Evolutionary conservation across 495 filamentous ascomycete genomes (phyloP).

Genomic region (Lindgomyces ingoldianus): DNA sequence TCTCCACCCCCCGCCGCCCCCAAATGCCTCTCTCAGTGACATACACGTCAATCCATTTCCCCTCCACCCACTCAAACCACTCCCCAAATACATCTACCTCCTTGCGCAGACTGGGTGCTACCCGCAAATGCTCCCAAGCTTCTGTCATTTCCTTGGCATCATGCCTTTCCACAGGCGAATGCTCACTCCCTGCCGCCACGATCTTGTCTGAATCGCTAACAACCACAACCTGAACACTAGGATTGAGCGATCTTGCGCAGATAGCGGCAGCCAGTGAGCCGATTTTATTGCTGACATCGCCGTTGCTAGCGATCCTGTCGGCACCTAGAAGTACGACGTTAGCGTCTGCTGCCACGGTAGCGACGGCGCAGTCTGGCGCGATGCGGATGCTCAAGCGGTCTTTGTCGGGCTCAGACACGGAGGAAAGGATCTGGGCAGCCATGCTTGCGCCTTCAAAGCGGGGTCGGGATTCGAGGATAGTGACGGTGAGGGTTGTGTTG

Average conservation of each 20-base stretch:
- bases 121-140: conserved; percentile 7
- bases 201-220: conserved; percentile 64
- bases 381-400: conserved; percentile 49
- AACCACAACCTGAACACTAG: conserved; percentile 54
- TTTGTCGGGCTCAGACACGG: conserved; percentile 36
- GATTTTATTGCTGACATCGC: conserved; percentile 66
- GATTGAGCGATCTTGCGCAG: conserved; percentile 49
- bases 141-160: conserved; percentile 14
- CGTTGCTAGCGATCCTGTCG: conserved; percentile 59
- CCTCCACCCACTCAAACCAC: conserved; percentile 68
- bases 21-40: conserved; percentile 56
- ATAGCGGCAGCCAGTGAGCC: conserved; percentile 61
- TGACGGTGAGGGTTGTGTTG: neutral
- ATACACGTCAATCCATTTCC: conserved; percentile 56
- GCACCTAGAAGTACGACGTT: conserved; percentile 63
- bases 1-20: too few species aligned
- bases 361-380: conserved; percentile 63
- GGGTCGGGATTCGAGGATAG: conserved; percentile 49
- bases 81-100: conserved; percentile 55
- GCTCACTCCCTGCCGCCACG: conserved; percentile 48
- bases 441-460: conserved; percentile 64
- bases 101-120: neutral
- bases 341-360: conserved; percentile 51
- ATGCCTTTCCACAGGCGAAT: conserved; percentile 53
- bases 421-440: conserved; percentile 50